These are phyloP conservation scores for Penicillium sp. DNA, from an alignment of 2,329 filamentous ascomycete species.

Conservation along the genomic window DNA sequence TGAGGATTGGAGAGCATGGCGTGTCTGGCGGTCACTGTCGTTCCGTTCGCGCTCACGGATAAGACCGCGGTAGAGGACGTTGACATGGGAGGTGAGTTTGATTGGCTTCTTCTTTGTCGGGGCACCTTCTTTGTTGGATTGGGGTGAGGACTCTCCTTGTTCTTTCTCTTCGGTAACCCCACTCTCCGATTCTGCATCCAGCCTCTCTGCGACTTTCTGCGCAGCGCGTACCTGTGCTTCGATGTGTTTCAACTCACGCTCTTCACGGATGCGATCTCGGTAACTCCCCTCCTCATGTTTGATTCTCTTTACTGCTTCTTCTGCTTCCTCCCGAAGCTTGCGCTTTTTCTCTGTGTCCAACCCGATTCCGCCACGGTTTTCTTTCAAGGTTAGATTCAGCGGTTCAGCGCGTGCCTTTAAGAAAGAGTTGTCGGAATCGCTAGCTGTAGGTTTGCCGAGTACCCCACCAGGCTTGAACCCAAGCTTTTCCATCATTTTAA, in stretches of 20 bases:
- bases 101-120: constrained; percentile 18
- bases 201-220: constrained; percentile 76
- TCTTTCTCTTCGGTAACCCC: constrained; percentile 18
- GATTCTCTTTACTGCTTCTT: constrained; percentile 56
- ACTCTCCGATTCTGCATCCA: constrained; percentile 58
- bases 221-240: constrained; percentile 73
- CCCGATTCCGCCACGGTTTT: constrained; percentile 78
- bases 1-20: constrained; percentile 34
- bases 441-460: constrained; percentile 62
- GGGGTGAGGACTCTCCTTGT: neutral
- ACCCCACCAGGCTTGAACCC: constrained; percentile 76
- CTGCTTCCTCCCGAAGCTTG: constrained; percentile 64
- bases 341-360: constrained; percentile 80
- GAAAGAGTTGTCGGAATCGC: constrained; percentile 11
- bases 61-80: constrained; percentile 76
- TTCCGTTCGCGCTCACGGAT: constrained; percentile 67
- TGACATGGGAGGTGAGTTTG: constrained; percentile 64
- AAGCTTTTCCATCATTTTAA: constrained; percentile 96
- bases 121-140: constrained; percentile 12
- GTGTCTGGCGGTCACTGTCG: constrained; percentile 35
- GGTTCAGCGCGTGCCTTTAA: constrained; percentile 63
- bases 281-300: constrained; percentile 69
- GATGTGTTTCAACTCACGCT: constrained; percentile 65
- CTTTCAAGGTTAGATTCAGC: constrained; percentile 71
- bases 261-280: constrained; percentile 66